These are phyloP conservation scores for Cladosporium sp. DNA, from an alignment of 2,329 filamentous ascomycete genomes.

Conservation along the genomic window DNA sequence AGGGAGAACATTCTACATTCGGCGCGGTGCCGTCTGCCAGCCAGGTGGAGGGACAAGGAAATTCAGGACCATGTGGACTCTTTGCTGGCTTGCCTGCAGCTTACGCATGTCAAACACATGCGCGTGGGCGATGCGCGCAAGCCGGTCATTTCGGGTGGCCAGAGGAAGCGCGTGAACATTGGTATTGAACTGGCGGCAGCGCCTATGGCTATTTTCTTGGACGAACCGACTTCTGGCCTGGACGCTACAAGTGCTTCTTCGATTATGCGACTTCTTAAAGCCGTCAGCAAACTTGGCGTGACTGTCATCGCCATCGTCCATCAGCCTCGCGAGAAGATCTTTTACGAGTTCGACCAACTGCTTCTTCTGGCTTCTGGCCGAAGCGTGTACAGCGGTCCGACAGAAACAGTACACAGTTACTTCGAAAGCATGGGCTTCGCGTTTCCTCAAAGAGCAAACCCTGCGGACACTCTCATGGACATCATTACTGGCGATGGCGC, in stretches of 20 bases:
- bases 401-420: slow-evolving; percentile 41
- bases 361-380: slow-evolving; percentile 53
- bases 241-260: slow-evolving; percentile 54
- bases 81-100: slow-evolving; percentile 50
- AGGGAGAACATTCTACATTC: slow-evolving; percentile 59
- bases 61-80: slow-evolving; percentile 52
- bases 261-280: slow-evolving; percentile 52
- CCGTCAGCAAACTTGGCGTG: slow-evolving; percentile 51
- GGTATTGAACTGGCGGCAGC: slow-evolving; percentile 55
- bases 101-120: slow-evolving; percentile 49
- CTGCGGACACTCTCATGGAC: slow-evolving; percentile 56
- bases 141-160: slow-evolving; percentile 53
- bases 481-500: slow-evolving; percentile 56
- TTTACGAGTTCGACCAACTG: slow-evolving; percentile 53
- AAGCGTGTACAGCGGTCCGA: slow-evolving; percentile 51
- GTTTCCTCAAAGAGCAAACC: slow-evolving; percentile 47
- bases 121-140: slow-evolving; percentile 49
- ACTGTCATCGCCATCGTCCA: slow-evolving; percentile 57
- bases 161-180: slow-evolving; percentile 55
- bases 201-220: slow-evolving; percentile 43
- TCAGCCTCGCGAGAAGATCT: slow-evolving; percentile 56
- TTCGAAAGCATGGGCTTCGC: slow-evolving; percentile 51
- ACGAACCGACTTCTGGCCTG: slow-evolving; percentile 30
- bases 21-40: slow-evolving; percentile 50
- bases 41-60: slow-evolving; percentile 46